A percentile compares a stretch with the other conserved stretches of the same genome.
Evolutionary conservation across 805 yeast species (phyloP).

Genomic region (Candida montana): DNA sequence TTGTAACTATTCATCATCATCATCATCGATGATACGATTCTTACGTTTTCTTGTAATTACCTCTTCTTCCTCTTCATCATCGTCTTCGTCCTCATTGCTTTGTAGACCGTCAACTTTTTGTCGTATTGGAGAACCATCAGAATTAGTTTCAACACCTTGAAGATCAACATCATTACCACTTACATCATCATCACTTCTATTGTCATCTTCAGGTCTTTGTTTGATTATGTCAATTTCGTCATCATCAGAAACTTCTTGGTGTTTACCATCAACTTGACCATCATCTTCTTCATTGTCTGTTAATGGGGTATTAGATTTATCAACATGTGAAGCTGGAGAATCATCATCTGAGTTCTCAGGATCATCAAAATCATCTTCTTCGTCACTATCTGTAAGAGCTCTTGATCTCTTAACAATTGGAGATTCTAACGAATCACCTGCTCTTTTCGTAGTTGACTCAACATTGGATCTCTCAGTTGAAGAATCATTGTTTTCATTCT

Average conservation of each 20-base stretch:
- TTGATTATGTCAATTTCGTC: no score
- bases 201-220: not conserved
- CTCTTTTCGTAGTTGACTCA: not conserved
- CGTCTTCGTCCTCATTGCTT: no score
- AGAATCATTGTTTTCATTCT: not conserved
- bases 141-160: not conserved
- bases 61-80: no score
- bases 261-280: not conserved
- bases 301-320: not conserved
- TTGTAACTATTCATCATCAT: no score
- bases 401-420: not conserved
- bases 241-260: no score
- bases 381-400: not conserved
- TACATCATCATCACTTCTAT: constrained; percentile 1
- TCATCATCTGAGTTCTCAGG: constrained; percentile 4
- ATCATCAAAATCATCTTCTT: constrained; percentile 3
- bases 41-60: no score
- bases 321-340: not conserved
- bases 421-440: not conserved
- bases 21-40: no score
- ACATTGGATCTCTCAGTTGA: no score
- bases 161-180: not conserved
- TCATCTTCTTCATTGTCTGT: constrained; percentile 1
- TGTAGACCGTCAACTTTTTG: no score
- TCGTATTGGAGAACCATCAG: no score